These are phyloP conservation scores for Aspergillus phoenicis DNA, from an alignment of 2,329 filamentous ascomycete species.

Conservation along the genomic window DNA sequence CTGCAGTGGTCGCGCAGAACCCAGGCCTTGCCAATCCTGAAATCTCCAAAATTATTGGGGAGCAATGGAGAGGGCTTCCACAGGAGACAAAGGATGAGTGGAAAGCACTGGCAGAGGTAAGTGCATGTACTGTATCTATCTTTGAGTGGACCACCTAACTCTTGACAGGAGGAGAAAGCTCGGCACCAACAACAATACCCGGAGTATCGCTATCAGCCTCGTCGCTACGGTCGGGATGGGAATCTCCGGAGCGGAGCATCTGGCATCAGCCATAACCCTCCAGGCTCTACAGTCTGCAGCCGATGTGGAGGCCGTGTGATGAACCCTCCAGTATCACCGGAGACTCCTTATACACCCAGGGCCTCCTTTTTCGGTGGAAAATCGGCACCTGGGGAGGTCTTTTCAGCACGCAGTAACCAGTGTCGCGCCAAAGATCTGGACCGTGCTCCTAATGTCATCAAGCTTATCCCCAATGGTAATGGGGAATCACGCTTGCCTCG, in stretches of 20 bases:
- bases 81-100: conserved; percentile 78
- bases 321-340: conserved; percentile 48
- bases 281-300: conserved; percentile 42
- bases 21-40: conserved; percentile 93
- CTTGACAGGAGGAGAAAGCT: conserved; percentile 74
- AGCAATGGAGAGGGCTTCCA: conserved; percentile 81
- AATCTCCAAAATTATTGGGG: conserved; percentile 94
- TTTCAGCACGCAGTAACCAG: conserved; percentile 26
- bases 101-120: conserved; percentile 83
- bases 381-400: conserved; percentile 33
- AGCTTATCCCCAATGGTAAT: conserved; percentile 23
- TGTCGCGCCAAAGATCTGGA: conserved; percentile 28
- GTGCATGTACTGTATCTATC: conserved; percentile 11
- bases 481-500: conserved; percentile 27
- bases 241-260: conserved; percentile 40
- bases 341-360: conserved; percentile 44
- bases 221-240: conserved; percentile 63
- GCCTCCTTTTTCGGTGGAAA: conserved; percentile 36
- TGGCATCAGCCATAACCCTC: conserved; percentile 40
- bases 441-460: conserved; percentile 28
- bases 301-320: conserved; percentile 52
- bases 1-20: conserved; percentile 75
- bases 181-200: conserved; percentile 89
- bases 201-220: conserved; percentile 90
- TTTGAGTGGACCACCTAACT: conserved; percentile 9